Evolutionary conservation across 306 rosid genomes (phyloP).

Genomic region (Lotus japonicus): DNA sequence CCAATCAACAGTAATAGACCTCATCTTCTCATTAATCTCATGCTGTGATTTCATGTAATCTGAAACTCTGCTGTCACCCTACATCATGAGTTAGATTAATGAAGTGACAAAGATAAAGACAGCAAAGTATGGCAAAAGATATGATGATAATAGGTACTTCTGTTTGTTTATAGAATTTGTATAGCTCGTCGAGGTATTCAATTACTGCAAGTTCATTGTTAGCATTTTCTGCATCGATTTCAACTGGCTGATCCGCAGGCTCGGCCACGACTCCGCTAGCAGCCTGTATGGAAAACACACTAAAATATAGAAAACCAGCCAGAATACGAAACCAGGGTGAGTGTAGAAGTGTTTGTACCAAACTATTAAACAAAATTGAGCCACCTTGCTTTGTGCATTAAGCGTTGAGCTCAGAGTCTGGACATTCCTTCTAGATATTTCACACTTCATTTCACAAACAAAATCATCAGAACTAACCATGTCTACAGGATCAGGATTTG

Average conservation of each 20-base stretch:
- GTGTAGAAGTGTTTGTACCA: too few species aligned
- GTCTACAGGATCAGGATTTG: not conserved
- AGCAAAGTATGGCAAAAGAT: not conserved
- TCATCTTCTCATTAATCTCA: constrained; percentile 47
- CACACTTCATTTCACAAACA: not conserved
- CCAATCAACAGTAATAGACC: constrained; percentile 54
- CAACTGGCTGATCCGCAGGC: constrained; percentile 17
- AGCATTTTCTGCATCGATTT: constrained; percentile 36
- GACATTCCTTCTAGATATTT: constrained; percentile 22
- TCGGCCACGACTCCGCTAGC: constrained; percentile 24
- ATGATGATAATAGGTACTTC: constrained; percentile 26
- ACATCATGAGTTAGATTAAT: not conserved
- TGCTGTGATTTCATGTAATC: constrained; percentile 48
- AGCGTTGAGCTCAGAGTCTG: constrained; percentile 30
- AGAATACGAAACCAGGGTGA: not conserved
- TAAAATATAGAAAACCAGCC: not conserved
- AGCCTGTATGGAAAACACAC: constrained; percentile 24
- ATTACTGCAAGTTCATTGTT: constrained; percentile 39
- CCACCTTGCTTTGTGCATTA: constrained; percentile 46
- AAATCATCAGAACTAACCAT: not conserved
- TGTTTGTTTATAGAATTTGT: constrained; percentile 42
- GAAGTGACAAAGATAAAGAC: not conserved
- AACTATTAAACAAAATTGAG: not conserved
- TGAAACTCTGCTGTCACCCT: constrained; percentile 21
- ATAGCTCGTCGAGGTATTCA: constrained; percentile 52